These are phyloP conservation scores for Clavaria fumosa DNA, from an alignment of 768 basidiomycete genomes.

Conservation along the genomic window DNA sequence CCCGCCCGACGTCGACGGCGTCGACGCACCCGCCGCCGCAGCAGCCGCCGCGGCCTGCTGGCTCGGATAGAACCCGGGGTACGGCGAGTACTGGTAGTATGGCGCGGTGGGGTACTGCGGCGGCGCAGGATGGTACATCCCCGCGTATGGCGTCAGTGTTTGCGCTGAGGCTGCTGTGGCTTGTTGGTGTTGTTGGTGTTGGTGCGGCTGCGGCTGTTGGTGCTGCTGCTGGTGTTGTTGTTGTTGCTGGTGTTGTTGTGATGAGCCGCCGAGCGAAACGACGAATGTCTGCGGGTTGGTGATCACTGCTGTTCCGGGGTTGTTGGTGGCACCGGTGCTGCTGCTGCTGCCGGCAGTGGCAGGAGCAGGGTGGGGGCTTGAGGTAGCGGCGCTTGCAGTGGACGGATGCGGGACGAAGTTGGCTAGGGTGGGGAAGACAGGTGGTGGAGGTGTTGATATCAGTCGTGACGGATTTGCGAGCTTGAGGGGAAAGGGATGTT, in stretches of 20 bases:
- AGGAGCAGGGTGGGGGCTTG: conserved; percentile 14
- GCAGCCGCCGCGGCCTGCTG: too few relatives aligned
- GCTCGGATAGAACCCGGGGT: conserved; percentile 9
- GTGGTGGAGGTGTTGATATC: conserved; percentile 49
- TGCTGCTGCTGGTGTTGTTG: too few relatives aligned
- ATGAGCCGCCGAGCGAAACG: conserved; percentile 42
- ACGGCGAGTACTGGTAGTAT: conserved; percentile 39
- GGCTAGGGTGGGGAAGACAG: conserved; percentile 35
- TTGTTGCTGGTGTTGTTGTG: conserved; percentile 28
- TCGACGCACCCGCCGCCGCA: too few relatives aligned
- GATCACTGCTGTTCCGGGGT: conserved; percentile 34
- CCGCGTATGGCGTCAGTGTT: not conserved
- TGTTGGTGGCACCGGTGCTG: conserved; percentile 16
- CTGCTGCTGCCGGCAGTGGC: conserved; percentile 16
- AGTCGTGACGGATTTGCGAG: conserved; percentile 61
- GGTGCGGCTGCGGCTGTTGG: conserved; percentile 26
- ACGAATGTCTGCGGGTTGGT: conserved; percentile 62
- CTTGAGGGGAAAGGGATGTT: conserved; percentile 22
- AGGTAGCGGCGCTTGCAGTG: conserved; percentile 17
- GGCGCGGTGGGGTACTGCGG: conserved; percentile 23
- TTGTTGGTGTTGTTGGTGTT: too few relatives aligned
- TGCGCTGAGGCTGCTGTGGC: not conserved
- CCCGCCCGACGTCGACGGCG: conserved; percentile 12
- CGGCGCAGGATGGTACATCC: conserved; percentile 6
- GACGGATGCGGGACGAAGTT: conserved; percentile 20